Conservation (phyloP, 352 stramenopile species). For the Nothophytophthora sp. region DNA sequence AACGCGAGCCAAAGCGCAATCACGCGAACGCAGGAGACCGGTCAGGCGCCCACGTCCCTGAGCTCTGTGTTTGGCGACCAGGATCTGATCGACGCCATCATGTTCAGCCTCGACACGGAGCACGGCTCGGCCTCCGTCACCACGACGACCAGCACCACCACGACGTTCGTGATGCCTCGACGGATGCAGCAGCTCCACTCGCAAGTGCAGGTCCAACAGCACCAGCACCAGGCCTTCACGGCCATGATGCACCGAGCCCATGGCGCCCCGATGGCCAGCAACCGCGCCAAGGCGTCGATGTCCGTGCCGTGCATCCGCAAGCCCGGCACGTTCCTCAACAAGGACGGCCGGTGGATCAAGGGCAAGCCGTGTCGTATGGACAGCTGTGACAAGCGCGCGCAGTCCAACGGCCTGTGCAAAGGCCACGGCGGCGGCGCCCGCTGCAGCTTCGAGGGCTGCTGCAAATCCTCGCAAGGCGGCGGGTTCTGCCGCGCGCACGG, state of each 20-base stretch:
- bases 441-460: slow-evolving; percentile 75
- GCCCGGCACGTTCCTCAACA: slow-evolving; percentile 85
- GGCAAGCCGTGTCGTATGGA: slow-evolving; percentile 78
- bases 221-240: slow-evolving; percentile 19
- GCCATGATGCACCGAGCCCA: slow-evolving; percentile 28
- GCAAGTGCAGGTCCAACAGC: slow-evolving; percentile 10
- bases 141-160: background rate
- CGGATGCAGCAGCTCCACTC: slow-evolving; percentile 5
- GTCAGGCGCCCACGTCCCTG: slow-evolving; percentile 39
- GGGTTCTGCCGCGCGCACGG: slow-evolving; percentile 78
- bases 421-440: slow-evolving; percentile 77
- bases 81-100: slow-evolving; percentile 80
- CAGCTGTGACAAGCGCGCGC: slow-evolving; percentile 73
- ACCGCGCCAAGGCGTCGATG: slow-evolving; percentile 26
- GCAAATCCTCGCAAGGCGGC: slow-evolving; percentile 74
- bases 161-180: slow-evolving; percentile 10
- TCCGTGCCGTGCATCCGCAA: slow-evolving; percentile 55
- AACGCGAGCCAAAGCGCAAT: background rate
- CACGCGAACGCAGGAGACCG: slow-evolving; percentile 21
- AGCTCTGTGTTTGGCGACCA: slow-evolving; percentile 79
- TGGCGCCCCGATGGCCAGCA: slow-evolving; percentile 6
- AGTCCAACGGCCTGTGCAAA: slow-evolving; percentile 83
- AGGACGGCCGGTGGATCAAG: slow-evolving; percentile 89
- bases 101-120: slow-evolving; percentile 70
- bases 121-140: slow-evolving; percentile 12